Percentiles rank a stretch among this genome's conserved stretches.
phyloP scores from a whole-genome alignment of 2,329 filamentous ascomycete genomes.

The Arthrobotrys sphaeroides region DNA sequence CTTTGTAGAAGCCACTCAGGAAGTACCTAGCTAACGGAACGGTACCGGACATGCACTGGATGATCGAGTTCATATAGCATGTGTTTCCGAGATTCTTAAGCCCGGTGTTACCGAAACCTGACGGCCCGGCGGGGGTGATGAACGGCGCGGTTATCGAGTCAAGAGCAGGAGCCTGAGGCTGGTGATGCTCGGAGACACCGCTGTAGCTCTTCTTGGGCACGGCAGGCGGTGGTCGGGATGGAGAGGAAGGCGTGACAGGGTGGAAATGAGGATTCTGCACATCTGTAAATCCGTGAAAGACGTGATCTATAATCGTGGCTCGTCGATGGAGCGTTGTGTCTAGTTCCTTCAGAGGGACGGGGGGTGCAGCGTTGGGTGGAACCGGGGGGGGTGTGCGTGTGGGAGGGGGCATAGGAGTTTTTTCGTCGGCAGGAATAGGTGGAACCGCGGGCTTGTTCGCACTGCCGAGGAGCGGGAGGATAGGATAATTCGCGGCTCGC shows the following conservation, averaged over 20 bases:
- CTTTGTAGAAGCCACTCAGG: constrained; percentile 75
- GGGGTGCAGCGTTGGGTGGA: constrained; percentile 24
- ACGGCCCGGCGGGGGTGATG: constrained; percentile 71
- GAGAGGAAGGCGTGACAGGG: constrained; percentile 58
- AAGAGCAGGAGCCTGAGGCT: constrained; percentile 79
- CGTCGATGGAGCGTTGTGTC: constrained; percentile 34
- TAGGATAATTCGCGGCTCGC: constrained; percentile 29
- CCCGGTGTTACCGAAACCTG: constrained; percentile 74
- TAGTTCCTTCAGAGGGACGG: constrained; percentile 31
- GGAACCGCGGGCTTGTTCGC: not conserved
- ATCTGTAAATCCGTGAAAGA: constrained; percentile 57
- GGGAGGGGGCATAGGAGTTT: constrained; percentile 21
- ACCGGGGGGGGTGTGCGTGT: constrained; percentile 25
- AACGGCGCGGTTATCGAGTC: constrained; percentile 73
- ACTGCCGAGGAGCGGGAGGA: constrained; percentile 34
- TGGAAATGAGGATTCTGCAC: constrained; percentile 58
- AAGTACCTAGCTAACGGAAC: constrained; percentile 96
- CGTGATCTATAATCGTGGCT: constrained; percentile 58
- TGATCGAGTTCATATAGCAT: constrained; percentile 99
- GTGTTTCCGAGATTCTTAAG: constrained; percentile 93
- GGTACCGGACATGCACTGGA: constrained; percentile 93
- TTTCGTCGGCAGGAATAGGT: constrained; percentile 27
- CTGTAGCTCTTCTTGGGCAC: constrained; percentile 76
- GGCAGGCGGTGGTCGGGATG: constrained; percentile 65
- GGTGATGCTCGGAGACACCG: constrained; percentile 75